These are phyloP conservation scores for Ogataea trehalophila DNA, from an alignment of 805 yeast species.

Conservation along the genomic window DNA sequence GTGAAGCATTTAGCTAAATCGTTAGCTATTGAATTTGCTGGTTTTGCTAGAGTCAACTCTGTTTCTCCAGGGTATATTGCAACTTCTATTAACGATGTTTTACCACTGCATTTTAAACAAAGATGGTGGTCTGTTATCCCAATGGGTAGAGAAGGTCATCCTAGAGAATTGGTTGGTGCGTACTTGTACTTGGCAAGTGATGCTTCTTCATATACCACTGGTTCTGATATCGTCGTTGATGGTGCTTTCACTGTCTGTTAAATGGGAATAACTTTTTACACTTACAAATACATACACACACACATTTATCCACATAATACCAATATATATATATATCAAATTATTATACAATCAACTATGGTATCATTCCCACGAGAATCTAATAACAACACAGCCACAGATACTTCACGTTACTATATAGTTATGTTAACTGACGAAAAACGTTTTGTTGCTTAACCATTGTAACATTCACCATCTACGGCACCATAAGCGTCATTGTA, in stretches of 20 bases:
- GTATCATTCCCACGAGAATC: too few relatives aligned
- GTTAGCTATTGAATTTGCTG: slow-evolving; percentile 43
- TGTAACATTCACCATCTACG: too few relatives aligned
- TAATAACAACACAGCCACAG: too few relatives aligned
- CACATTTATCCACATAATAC: too few relatives aligned
- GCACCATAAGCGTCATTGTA: too few relatives aligned
- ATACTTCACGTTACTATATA: too few relatives aligned
- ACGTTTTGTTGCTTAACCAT: too few relatives aligned
- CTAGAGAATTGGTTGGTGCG: slow-evolving; percentile 49
- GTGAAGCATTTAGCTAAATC: slow-evolving; percentile 44
- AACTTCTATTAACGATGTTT: slow-evolving; percentile 36
- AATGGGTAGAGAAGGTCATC: slow-evolving; percentile 43
- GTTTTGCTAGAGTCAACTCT: slow-evolving; percentile 50
- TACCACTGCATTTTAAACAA: slow-evolving; percentile 18
- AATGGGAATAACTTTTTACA: background rate
- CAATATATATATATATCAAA: too few relatives aligned
- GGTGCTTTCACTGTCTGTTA: slow-evolving; percentile 43
- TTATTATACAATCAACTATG: too few relatives aligned
- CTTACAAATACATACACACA: too few relatives aligned
- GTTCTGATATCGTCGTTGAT: slow-evolving; percentile 45
- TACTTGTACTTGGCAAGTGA: slow-evolving; percentile 49
- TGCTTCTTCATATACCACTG: slow-evolving; percentile 46
- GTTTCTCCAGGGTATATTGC: slow-evolving; percentile 48
- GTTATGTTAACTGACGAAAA: too few relatives aligned
- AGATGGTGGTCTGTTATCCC: slow-evolving; percentile 34